Conservation (phyloP, 768 basidiomycete genomes). For the Amanita fuliginea region DNA sequence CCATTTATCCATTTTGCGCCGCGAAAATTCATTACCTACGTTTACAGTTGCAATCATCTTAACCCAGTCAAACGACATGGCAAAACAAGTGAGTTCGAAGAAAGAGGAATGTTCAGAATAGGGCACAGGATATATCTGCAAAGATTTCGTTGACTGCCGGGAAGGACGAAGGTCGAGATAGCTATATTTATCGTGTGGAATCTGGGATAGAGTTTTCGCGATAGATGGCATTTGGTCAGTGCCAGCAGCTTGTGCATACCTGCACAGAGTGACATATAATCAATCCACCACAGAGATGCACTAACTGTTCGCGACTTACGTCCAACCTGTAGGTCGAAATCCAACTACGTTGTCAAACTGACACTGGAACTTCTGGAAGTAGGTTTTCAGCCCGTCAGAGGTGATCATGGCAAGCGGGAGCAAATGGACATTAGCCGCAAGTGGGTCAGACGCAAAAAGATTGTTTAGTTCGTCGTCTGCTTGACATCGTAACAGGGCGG, state of each 20-base stretch:
- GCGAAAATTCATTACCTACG: slow-evolving; percentile 57
- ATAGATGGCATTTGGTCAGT: slow-evolving; percentile 55
- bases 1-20: slow-evolving; percentile 87
- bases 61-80: slow-evolving; percentile 74
- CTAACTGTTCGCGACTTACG: slow-evolving; percentile 39
- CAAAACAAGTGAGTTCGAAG: slow-evolving; percentile 92
- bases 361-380: slow-evolving; percentile 65
- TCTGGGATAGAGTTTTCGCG: slow-evolving; percentile 52
- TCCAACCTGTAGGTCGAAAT: slow-evolving; percentile 95
- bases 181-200: slow-evolving; percentile 61
- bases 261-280: slow-evolving; percentile 16
- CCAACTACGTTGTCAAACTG: slow-evolving; percentile 65
- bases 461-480: slow-evolving; percentile 72
- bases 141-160: slow-evolving; percentile 55
- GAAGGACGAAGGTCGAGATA: slow-evolving; percentile 55
- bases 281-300: background rate
- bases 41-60: slow-evolving; percentile 96
- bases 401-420: slow-evolving; percentile 69
- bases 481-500: slow-evolving; percentile 74
- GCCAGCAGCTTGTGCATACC: slow-evolving; percentile 58
- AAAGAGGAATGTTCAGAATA: slow-evolving; percentile 98
- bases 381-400: slow-evolving; percentile 66
- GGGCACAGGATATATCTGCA: slow-evolving; percentile 74
- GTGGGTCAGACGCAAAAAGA: slow-evolving; percentile 68
- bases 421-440: slow-evolving; percentile 73